Percentiles rank a stretch among this genome's conserved stretches.
Conservation (phyloP, 1,284 basidiomycete genomes). For the Marasmius sp. region DNA sequence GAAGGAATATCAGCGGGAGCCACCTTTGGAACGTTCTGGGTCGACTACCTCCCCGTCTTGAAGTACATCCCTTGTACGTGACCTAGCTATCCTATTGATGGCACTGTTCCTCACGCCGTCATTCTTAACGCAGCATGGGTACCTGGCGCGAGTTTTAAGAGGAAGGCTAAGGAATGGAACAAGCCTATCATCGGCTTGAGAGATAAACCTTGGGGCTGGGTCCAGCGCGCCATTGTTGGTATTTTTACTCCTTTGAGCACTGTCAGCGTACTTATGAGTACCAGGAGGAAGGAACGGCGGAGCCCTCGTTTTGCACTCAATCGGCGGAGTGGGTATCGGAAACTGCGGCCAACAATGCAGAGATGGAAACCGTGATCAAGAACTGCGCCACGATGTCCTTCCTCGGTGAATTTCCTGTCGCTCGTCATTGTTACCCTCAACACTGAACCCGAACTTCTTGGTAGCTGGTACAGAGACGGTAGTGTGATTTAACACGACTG, state of each 20-base stretch:
- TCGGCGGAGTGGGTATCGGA: background rate
- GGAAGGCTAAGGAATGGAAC: background rate
- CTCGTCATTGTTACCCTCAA: background rate
- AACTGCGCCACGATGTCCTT: background rate
- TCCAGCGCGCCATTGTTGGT: background rate
- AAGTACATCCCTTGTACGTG: background rate
- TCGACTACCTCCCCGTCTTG: background rate
- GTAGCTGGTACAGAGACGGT: conserved; percentile 17
- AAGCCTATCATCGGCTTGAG: background rate
- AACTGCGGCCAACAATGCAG: background rate
- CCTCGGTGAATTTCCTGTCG: background rate
- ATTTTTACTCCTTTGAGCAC: background rate
- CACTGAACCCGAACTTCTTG: background rate
- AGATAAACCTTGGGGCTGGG: background rate
- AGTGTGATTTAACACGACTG: background rate
- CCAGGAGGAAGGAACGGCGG: background rate
- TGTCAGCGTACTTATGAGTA: background rate
- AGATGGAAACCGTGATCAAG: background rate
- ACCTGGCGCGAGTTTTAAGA: background rate
- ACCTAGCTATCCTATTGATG: background rate
- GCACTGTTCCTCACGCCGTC: background rate
- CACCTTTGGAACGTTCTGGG: background rate
- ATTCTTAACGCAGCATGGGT: background rate
- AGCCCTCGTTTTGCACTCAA: background rate
- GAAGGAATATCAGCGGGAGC: background rate